Conservation (phyloP, 768 basidiomycete species). For the Mrakia hoshinonis region DNA sequence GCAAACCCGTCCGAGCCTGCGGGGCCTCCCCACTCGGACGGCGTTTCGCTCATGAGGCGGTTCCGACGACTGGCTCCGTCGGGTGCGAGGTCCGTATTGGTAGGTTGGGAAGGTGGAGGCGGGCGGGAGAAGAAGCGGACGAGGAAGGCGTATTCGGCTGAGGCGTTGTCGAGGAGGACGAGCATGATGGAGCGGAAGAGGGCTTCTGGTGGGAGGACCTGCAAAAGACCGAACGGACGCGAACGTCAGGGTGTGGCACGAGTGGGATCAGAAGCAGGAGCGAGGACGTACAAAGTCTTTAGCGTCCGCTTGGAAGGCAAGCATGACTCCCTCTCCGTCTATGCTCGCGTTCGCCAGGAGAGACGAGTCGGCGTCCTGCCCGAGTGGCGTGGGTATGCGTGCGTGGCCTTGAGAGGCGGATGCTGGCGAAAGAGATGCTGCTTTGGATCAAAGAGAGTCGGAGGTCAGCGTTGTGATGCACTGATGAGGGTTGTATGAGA, state of each 20-base stretch:
- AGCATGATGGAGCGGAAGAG: conserved; percentile 74
- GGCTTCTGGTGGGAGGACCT: conserved; percentile 78
- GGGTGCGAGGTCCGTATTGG: neutral
- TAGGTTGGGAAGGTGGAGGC: neutral
- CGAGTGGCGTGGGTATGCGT: neutral
- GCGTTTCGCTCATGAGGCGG: conserved; percentile 11
- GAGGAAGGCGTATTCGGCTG: conserved; percentile 82
- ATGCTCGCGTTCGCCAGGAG: conserved; percentile 42
- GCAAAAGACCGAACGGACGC: conserved; percentile 23
- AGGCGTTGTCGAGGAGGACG: conserved; percentile 90
- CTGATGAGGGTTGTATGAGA: neutral
- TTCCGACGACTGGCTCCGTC: neutral
- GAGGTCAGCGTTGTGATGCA: neutral
- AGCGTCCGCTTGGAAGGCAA: conserved; percentile 83
- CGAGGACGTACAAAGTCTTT: conserved; percentile 61
- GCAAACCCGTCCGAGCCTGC: neutral
- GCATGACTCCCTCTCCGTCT: conserved; percentile 68
- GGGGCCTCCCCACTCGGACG: neutral
- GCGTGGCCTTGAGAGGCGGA: neutral
- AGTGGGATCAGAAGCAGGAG: neutral
- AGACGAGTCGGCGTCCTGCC: neutral
- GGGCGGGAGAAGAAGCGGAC: conserved; percentile 62
- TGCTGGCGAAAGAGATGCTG: neutral
- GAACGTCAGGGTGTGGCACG: neutral
- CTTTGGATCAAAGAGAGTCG: neutral